Evolutionary conservation across 1,139 yeast species (phyloP), one percentile per base, ranked within the genome.

Genomic region (Saccharomyces hybrid): DNA sequence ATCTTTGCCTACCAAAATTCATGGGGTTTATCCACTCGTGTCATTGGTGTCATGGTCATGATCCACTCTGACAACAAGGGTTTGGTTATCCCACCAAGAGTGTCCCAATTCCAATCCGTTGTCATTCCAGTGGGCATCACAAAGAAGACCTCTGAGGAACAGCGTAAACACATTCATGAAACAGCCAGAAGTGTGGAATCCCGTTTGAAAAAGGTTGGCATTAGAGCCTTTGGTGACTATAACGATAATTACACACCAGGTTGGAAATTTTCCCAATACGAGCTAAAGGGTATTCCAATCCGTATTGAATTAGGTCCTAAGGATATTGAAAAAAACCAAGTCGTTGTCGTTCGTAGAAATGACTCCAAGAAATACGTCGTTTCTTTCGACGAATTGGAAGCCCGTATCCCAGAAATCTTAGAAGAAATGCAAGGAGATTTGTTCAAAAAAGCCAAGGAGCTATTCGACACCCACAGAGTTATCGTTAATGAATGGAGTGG

Each of bases 1-100:
- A 77, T 90, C 52, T 82, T 76, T 67, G 97, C 95, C 32, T 89
- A 85, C 82, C 99, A 95, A 77, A 95, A 95, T 79, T 91, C 98
- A 9, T 95, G 99, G 99, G 99, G 99, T 75, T 78, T 93, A 66
- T 90, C 98, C 50, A 95, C 99, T 59, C 89, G 99, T 76, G 95
- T 87, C 61, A 91, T 95, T 71, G 99, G 99, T 79, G 99, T 95
- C 63, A 93, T 93, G 99, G 87, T 89, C 59, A 95, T 95, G 99
- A 83, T 90, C 58, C 99, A 95, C 73, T 90, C 98, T 47, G 99
- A 95, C 75, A 91, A 95, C 79, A 91, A 90, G 79, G 99, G 99
- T 71, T 80, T 95, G 67, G 99, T 95, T 51, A 80, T 95, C 65
- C 99, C 99, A 59, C 99, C 99, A 65, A 82, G 97, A 70, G 97